Conservation (phyloP, 805 yeast genomes). For the Suhomyces vadensis region DNA sequence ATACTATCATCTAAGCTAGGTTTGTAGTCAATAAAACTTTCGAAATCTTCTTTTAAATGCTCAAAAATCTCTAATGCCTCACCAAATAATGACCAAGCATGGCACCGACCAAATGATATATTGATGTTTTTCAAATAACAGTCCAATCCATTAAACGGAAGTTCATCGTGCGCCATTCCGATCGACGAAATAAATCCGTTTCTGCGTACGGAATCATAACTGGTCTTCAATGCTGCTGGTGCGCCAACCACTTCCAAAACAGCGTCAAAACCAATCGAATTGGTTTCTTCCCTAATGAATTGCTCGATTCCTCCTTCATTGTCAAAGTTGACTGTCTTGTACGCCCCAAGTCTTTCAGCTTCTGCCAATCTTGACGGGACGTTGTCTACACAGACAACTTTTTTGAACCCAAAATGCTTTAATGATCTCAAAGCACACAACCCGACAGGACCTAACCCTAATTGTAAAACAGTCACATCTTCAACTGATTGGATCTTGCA, state of each 20-base stretch:
- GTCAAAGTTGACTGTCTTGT: conserved; percentile 45
- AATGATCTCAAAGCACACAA: conserved; percentile 51
- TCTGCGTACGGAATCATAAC: conserved; percentile 54
- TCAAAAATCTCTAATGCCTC: conserved; percentile 54
- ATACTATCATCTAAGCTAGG: conserved; percentile 46
- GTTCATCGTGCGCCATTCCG: conserved; percentile 59
- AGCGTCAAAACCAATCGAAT: conserved; percentile 57
- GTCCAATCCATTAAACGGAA: conserved; percentile 59
- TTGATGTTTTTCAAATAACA: conserved; percentile 58
- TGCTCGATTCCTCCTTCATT: conserved; percentile 30
- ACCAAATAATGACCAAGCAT: conserved; percentile 55
- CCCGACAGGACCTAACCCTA: conserved; percentile 66
- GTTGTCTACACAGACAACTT: conserved; percentile 49
- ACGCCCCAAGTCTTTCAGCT: conserved; percentile 52
- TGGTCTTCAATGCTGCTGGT: conserved; percentile 49
- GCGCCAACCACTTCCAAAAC: conserved; percentile 63
- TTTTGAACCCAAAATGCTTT: conserved; percentile 44
- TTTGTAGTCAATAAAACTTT: conserved; percentile 51
- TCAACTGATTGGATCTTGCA: conserved; percentile 10
- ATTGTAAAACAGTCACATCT: conserved; percentile 46
- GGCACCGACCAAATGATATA: conserved; percentile 64
- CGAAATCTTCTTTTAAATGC: conserved; percentile 44
- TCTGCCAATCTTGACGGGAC: conserved; percentile 47
- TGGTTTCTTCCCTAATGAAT: conserved; percentile 37
- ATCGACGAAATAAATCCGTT: conserved; percentile 59